A percentile compares a stretch with the other conserved stretches of the same genome.
Conservation (phyloP, 768 basidiomycete genomes). For the Crepidotus variabilis region DNA sequence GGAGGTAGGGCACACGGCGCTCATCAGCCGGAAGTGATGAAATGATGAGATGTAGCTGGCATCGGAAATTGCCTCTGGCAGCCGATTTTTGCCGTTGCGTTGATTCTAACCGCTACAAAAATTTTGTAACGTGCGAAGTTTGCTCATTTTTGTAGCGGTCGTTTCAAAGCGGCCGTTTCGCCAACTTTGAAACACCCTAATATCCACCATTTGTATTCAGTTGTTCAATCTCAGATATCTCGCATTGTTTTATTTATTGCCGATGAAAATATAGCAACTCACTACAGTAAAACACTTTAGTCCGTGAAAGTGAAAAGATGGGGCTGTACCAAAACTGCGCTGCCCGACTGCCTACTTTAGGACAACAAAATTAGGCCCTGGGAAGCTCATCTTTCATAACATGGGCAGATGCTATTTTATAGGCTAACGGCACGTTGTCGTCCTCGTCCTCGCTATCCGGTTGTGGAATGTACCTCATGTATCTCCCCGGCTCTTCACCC, state of each 20-base stretch:
- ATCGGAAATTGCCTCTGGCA: too few relatives aligned
- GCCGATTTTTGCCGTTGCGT: too few relatives aligned
- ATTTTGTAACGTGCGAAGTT: neutral
- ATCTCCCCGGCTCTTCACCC: conserved; percentile 55
- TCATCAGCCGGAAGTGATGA: too few relatives aligned
- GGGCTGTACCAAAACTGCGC: too few relatives aligned
- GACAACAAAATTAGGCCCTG: too few relatives aligned
- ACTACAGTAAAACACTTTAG: neutral
- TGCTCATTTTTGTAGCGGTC: neutral
- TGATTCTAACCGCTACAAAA: too few relatives aligned
- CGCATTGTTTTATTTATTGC: neutral
- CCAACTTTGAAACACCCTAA: too few relatives aligned
- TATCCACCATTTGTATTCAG: neutral
- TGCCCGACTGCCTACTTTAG: too few relatives aligned
- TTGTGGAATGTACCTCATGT: conserved; percentile 66
- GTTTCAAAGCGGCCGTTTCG: too few relatives aligned
- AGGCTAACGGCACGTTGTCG: conserved; percentile 20
- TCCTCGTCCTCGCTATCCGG: conserved; percentile 36
- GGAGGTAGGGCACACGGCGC: too few relatives aligned
- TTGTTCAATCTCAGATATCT: neutral
- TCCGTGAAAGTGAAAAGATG: neutral
- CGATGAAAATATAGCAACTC: neutral
- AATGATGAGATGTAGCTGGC: too few relatives aligned
- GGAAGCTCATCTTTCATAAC: too few relatives aligned
- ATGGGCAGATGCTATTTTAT: conserved; percentile 1